Percentiles rank a stretch among this genome's conserved stretches.
Evolutionary conservation across 73 alveolate genomes (phyloP).

Genomic region (Tetrahymena malaccensis): DNA sequence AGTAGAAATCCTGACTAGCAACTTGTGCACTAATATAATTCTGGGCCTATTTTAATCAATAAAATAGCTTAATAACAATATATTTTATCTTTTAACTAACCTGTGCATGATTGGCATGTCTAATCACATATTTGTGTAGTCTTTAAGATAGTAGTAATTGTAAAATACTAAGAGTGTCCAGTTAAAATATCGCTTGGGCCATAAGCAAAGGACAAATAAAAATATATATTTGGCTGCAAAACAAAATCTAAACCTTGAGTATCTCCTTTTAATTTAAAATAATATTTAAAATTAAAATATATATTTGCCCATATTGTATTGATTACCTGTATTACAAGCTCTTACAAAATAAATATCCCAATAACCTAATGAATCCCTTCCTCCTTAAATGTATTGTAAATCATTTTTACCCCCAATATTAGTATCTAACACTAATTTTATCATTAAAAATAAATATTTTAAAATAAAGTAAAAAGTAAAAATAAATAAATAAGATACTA

Average conservation of each 20-base stretch:
- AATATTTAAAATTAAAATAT: too few species aligned
- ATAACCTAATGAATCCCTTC: background rate
- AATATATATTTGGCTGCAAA: background rate
- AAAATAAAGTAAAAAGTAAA: background rate
- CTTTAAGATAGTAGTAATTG: background rate
- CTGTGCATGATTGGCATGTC: background rate
- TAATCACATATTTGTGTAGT: background rate
- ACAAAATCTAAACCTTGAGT: background rate
- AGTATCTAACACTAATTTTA: background rate
- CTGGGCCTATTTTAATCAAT: background rate
- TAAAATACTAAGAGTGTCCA: background rate
- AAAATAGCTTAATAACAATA: background rate
- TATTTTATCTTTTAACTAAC: background rate
- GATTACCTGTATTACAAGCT: background rate
- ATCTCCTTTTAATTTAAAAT: background rate
- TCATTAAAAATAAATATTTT: background rate
- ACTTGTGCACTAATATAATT: background rate
- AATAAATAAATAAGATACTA: background rate
- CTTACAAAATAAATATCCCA: background rate
- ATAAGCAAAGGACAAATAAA: background rate
- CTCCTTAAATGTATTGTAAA: background rate
- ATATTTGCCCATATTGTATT: too few species aligned
- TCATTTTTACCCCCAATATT: background rate
- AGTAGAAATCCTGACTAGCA: background rate
- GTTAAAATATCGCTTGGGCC: background rate